These are phyloP conservation scores for Cladosporium sp. DNA, from an alignment of 2,329 filamentous ascomycete species.

Conservation along the genomic window DNA sequence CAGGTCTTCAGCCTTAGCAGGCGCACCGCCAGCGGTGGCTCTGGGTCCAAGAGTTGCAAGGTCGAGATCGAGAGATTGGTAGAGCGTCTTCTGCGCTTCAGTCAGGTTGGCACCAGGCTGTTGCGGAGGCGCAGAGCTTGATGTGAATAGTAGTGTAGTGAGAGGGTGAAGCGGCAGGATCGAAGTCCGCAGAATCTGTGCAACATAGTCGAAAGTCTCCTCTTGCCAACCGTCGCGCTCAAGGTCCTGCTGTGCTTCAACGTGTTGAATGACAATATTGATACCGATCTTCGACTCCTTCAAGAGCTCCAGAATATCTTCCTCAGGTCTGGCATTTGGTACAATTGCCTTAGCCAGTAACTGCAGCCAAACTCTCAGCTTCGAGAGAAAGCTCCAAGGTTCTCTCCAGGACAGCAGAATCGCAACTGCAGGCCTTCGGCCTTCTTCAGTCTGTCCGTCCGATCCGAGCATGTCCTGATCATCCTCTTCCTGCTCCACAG, in stretches of 20 bases:
- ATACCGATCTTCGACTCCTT: slow-evolving; percentile 87
- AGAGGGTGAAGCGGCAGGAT: slow-evolving; percentile 61
- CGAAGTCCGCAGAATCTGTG: slow-evolving; percentile 88
- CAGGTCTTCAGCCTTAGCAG: slow-evolving; percentile 56
- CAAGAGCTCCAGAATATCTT: slow-evolving; percentile 75
- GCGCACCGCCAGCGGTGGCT: slow-evolving; percentile 34
- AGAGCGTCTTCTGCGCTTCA: slow-evolving; percentile 68
- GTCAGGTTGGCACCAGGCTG: slow-evolving; percentile 27
- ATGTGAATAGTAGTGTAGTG: slow-evolving; percentile 55
- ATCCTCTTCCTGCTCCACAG: slow-evolving; percentile 10
- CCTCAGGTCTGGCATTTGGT: slow-evolving; percentile 56
- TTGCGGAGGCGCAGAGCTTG: slow-evolving; percentile 31
- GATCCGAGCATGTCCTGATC: slow-evolving; percentile 16
- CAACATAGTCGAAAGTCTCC: slow-evolving; percentile 91
- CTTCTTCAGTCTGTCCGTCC: slow-evolving; percentile 10
- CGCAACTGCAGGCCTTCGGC: slow-evolving; percentile 50
- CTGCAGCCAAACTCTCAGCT: slow-evolving; percentile 85
- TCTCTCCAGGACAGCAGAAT: slow-evolving; percentile 94
- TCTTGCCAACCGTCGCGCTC: slow-evolving; percentile 95
- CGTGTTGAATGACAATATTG: slow-evolving; percentile 94
- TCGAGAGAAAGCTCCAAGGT: slow-evolving; percentile 87
- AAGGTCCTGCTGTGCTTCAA: slow-evolving; percentile 83
- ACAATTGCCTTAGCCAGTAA: slow-evolving; percentile 71
- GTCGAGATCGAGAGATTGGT: slow-evolving; percentile 66
- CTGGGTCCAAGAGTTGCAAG: slow-evolving; percentile 22